Evolutionary conservation across 164 flowering plant species (phyloP).

Genomic region (Vitis rupestris): DNA sequence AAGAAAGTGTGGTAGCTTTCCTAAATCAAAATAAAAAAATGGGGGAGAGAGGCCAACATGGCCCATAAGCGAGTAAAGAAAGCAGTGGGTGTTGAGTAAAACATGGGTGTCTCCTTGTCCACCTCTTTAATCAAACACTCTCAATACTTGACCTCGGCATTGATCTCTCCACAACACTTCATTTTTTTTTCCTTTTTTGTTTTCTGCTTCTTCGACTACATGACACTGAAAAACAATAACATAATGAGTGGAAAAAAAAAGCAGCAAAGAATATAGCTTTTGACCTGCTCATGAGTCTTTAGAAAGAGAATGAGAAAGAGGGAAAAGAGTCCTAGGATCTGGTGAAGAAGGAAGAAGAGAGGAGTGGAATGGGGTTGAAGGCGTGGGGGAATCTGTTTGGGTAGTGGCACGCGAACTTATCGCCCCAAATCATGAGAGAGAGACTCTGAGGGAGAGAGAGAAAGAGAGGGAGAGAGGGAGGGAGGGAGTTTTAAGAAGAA

Average conservation of each 20-base stretch:
- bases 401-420: constrained; percentile 56
- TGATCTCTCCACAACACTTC: neutral
- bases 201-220: neutral
- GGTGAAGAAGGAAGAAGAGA: constrained; percentile 22
- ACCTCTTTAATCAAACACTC: constrained; percentile 14
- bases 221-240: neutral
- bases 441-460: neutral
- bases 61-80: constrained; percentile 13
- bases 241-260: neutral
- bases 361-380: constrained; percentile 21
- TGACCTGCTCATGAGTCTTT: constrained; percentile 5
- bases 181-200: neutral
- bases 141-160: constrained; percentile 13
- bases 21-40: neutral
- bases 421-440: constrained; percentile 46
- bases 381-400: constrained; percentile 58
- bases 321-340: constrained; percentile 35
- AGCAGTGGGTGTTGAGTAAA: constrained; percentile 12
- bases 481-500: constrained; percentile 13
- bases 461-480: constrained; percentile 3
- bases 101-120: constrained; percentile 30
- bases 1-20: constrained; percentile 23
- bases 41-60: constrained; percentile 1
- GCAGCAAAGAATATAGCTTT: neutral
- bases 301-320: constrained; percentile 4